Percentiles rank a stretch among this genome's conserved stretches.
Evolutionary conservation across 352 stramenopile species (phyloP).

Genomic region (Sclerospora graminicola): DNA sequence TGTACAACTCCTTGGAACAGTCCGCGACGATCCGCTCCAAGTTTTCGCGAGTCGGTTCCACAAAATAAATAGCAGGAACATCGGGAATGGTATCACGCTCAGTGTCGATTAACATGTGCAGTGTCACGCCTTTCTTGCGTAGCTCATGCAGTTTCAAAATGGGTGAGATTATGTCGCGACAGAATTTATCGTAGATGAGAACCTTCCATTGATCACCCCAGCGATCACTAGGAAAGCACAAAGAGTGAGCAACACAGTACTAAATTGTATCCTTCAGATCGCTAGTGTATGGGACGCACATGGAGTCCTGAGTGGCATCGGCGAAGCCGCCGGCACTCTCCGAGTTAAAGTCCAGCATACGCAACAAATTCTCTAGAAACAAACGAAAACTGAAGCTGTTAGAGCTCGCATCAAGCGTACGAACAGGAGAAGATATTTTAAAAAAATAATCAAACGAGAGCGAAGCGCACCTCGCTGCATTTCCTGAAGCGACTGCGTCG

Average conservation of each 20-base stretch:
- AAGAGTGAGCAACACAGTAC: too few relatives aligned
- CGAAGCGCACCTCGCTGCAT: constrained; percentile 60
- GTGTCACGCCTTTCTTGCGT: constrained; percentile 92
- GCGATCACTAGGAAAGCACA: constrained; percentile 28
- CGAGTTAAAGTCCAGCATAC: constrained; percentile 82
- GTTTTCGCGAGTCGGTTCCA: constrained; percentile 91
- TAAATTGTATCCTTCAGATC: too few relatives aligned
- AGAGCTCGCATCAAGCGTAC: not conserved
- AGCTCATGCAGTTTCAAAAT: constrained; percentile 96
- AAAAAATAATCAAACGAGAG: not conserved
- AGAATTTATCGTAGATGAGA: constrained; percentile 95
- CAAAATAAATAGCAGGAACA: constrained; percentile 97
- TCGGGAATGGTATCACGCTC: constrained; percentile 94
- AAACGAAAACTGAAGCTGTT: not conserved
- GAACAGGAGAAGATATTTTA: not conserved
- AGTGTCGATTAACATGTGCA: constrained; percentile 93
- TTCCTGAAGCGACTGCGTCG: constrained; percentile 56
- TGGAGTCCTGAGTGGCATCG: constrained; percentile 27
- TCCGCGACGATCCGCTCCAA: constrained; percentile 92
- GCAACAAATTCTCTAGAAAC: constrained; percentile 55
- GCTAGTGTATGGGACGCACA: constrained; percentile 8
- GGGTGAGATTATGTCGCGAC: constrained; percentile 95
- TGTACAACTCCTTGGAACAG: constrained; percentile 90
- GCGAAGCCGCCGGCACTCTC: constrained; percentile 29
- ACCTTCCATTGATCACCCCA: constrained; percentile 92